phyloP scores from a whole-genome alignment of 1,284 basidiomycete genomes.

The Puccinia novopanici region DNA sequence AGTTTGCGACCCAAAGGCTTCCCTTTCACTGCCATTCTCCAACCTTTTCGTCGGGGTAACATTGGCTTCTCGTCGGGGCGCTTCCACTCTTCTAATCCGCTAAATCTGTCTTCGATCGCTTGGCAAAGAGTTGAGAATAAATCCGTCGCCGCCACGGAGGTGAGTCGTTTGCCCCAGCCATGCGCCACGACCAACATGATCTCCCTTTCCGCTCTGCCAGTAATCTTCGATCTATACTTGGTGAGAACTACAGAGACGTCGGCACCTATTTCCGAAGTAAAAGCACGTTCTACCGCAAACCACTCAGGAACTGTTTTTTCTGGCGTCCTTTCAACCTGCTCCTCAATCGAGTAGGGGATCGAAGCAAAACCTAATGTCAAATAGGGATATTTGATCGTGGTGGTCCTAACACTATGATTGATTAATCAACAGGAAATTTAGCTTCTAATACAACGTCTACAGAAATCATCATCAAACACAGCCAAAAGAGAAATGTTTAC shows the following conservation, averaged over 20 bases:
- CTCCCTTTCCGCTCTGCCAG: constrained; percentile 52
- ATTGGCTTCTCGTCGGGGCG: constrained; percentile 53
- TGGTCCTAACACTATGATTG: constrained; percentile 54
- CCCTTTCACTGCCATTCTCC: constrained; percentile 31
- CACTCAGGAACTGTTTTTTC: constrained; percentile 54
- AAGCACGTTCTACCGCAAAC: constrained; percentile 56
- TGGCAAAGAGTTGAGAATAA: constrained; percentile 52
- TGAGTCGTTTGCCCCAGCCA: constrained; percentile 52
- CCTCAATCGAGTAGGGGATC: constrained; percentile 58
- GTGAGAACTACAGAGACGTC: constrained; percentile 55
- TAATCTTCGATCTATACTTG: constrained; percentile 50
- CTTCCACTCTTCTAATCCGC: constrained; percentile 52
- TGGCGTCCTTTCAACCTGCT: constrained; percentile 57
- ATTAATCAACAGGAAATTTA: no score
- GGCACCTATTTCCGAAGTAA: constrained; percentile 54
- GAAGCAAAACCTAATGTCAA: constrained; percentile 59
- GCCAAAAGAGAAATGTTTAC: no score
- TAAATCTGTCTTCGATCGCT: constrained; percentile 51
- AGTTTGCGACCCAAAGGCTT: constrained; percentile 20
- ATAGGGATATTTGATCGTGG: constrained; percentile 54
- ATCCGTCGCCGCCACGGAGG: constrained; percentile 39
- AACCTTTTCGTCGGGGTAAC: constrained; percentile 52
- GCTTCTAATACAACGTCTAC: background rate
- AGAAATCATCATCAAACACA: background rate
- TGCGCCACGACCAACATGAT: constrained; percentile 56